Base-by-base conservation (phyloP, 73 alveolate genomes). In the Symbiodinium natans region DNA sequence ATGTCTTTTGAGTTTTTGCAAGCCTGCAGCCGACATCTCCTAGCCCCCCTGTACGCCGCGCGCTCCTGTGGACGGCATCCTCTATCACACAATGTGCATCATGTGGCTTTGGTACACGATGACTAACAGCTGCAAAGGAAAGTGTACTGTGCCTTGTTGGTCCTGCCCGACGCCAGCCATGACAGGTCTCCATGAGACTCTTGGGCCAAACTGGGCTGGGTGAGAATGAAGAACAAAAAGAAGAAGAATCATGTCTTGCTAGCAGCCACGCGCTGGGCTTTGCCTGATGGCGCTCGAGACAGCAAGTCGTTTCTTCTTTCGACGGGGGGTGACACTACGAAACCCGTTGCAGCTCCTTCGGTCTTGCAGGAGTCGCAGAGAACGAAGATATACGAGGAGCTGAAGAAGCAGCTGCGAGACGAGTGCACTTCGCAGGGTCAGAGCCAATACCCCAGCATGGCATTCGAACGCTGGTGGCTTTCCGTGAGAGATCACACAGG, bases 401-500 rank as follows among this genome's bases (percentile, higher is more conserved):
- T 88, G 71, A 88, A 88, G 86, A 54, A 48, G 34, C 73, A 88
- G 71, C 42, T 88, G 48, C 75, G 77, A 38, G 86, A 63, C 34
- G 73, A 82, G 86, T 88, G 95, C 86, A 40, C 86, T 48, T 27
- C 88, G 31, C 59, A 40, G 34, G 88, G 19, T 10, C 93, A 40
- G 17, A 52, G 54, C 23, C 33, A 86, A 6, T 88, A 88, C 41
- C 95, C 95, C 85, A 88, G 95, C 73, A n/a, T 88, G 74, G 95
- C 95, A 41, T 88, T 88, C 43, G 95, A 88, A 23, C 95, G 95
- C 17, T 38, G 59, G 63, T 82, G 89, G 87, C 87, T 34, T 38
- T 80, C 87, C 19, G 87, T 56, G 36, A 80, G 10, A 38, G 40
- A 59, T 59, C 38, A 4, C 31, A 15, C 36, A 29, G 36, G 42